Evolutionary conservation across 257 asterid genomes (phyloP).

Genomic region (Fraxinus americana): DNA sequence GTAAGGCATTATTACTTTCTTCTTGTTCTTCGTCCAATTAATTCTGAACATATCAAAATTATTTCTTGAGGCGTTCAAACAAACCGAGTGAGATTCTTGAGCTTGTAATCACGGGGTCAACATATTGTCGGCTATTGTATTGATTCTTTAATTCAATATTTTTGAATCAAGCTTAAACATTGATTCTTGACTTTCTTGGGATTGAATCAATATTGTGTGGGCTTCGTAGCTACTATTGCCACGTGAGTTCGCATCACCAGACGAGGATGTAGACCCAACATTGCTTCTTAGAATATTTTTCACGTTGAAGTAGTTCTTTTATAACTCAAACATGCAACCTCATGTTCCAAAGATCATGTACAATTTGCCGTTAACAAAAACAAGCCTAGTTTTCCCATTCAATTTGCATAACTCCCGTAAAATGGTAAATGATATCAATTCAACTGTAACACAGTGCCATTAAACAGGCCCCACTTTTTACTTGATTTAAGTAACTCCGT

Average conservation of each 20-base stretch:
- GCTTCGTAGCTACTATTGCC: no score
- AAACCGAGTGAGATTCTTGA: no score
- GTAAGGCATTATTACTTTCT: no score
- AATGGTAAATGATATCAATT: not conserved
- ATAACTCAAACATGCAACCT: not conserved
- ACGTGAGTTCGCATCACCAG: not conserved
- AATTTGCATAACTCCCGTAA: not conserved
- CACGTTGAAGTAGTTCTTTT: not conserved
- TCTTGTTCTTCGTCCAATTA: no score
- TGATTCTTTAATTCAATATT: no score
- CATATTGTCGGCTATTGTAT: no score
- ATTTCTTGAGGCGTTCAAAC: no score
- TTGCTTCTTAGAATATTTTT: constrained; percentile 1
- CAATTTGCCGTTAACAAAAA: not conserved
- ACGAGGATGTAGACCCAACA: not conserved
- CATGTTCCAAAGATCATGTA: not conserved
- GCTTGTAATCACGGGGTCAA: no score
- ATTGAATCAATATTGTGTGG: no score
- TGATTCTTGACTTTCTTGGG: no score
- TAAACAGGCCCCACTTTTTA: not conserved
- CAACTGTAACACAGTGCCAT: not conserved
- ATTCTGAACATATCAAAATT: no score
- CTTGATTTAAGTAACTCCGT: not conserved
- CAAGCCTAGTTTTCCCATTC: not conserved
- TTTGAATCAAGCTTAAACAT: no score